Conservation (phyloP, 148 eudicot species). For the Silene uniflora region DNA sequence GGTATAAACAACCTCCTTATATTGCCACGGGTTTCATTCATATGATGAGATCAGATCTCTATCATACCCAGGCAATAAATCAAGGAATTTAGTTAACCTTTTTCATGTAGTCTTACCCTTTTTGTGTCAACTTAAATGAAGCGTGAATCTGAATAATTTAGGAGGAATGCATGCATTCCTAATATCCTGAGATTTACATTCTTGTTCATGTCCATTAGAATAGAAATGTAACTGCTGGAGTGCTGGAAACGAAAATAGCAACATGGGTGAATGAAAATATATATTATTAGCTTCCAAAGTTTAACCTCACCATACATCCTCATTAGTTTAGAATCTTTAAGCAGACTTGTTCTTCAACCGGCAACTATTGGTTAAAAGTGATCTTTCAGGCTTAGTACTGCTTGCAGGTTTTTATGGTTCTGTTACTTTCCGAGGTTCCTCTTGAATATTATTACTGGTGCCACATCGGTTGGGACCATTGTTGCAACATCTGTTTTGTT, state of each 20-base stretch:
- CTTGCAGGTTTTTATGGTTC: not conserved
- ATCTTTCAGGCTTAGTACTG: not conserved
- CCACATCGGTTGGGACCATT: not conserved
- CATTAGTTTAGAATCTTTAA: not conserved
- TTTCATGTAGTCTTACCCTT: not conserved
- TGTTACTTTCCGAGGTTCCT: not conserved
- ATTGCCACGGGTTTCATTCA: slow-evolving; percentile 1
- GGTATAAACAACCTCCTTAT: slow-evolving; percentile 37
- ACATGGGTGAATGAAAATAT: not conserved
- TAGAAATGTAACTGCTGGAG: not conserved
- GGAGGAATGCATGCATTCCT: not conserved
- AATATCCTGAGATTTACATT: slow-evolving; percentile 4
- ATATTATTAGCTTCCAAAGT: not conserved
- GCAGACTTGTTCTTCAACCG: not conserved
- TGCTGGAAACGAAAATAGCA: not conserved
- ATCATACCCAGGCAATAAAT: not conserved
- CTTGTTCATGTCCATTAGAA: not conserved
- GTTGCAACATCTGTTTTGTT: not conserved
- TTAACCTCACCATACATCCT: not conserved
- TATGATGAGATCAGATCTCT: not conserved
- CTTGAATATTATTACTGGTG: not conserved
- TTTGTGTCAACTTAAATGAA: not conserved
- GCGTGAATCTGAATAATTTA: not conserved
- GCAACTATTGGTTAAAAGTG: not conserved
- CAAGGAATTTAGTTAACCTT: not conserved